Evolutionary conservation across 2,329 filamentous ascomycete genomes (phyloP).

Genomic region (Macrophomina phaseolina): DNA sequence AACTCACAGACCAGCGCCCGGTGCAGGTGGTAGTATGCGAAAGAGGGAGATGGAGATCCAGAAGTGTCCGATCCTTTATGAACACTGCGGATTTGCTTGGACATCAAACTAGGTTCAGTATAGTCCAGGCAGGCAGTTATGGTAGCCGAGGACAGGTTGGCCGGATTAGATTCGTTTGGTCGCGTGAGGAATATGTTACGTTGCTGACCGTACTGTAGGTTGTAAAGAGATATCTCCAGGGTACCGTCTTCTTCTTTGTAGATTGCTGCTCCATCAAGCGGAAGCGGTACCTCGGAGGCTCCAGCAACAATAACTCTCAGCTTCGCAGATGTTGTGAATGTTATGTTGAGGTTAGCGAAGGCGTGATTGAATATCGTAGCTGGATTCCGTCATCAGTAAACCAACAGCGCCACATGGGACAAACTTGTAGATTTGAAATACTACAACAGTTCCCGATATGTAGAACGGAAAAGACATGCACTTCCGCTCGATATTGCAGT

Average conservation of each 20-base stretch:
- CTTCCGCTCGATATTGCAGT: too few species aligned
- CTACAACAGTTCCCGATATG: too few species aligned
- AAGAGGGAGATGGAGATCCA: background rate
- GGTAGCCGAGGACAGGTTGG: background rate
- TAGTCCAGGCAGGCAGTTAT: constrained; percentile 20
- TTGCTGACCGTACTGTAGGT: constrained; percentile 66
- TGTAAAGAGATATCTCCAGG: constrained; percentile 38
- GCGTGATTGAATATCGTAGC: constrained; percentile 68
- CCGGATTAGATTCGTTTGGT: background rate
- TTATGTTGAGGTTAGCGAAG: constrained; percentile 65
- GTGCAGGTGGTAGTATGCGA: constrained; percentile 55
- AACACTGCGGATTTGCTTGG: background rate
- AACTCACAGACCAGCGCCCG: constrained; percentile 59
- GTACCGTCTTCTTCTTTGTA: constrained; percentile 36
- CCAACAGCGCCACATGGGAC: too few species aligned
- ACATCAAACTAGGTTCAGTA: constrained; percentile 2
- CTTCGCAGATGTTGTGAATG: constrained; percentile 57
- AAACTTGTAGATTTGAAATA: too few species aligned
- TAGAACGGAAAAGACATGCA: too few species aligned
- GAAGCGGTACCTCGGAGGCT: background rate
- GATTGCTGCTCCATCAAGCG: constrained; percentile 36
- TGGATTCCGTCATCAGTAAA: constrained; percentile 10
- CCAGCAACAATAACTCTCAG: constrained; percentile 38
- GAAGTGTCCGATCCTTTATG: background rate
- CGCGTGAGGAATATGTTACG: constrained; percentile 59